A percentile compares a stretch with the other conserved stretches of the same genome.
Evolutionary conservation across 768 basidiomycete species (phyloP).

Genomic region (Suillus paluster): DNA sequence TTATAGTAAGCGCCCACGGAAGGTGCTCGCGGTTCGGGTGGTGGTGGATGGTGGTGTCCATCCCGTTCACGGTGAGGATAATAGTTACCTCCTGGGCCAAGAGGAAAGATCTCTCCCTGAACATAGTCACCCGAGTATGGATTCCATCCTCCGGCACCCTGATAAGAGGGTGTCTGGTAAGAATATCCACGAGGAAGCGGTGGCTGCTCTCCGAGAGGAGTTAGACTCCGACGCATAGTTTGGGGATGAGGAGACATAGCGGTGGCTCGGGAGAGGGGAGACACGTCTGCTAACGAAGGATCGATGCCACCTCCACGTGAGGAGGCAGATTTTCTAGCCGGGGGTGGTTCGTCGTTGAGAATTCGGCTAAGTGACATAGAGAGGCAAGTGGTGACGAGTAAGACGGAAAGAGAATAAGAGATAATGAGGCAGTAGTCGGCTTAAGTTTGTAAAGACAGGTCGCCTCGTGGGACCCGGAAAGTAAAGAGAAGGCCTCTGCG

Average conservation of each 20-base stretch:
- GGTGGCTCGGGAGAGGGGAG: conserved; percentile 22
- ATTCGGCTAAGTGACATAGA: conserved; percentile 80
- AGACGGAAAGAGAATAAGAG: conserved; percentile 9
- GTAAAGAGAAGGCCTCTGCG: conserved; percentile 11
- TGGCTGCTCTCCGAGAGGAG: conserved; percentile 34
- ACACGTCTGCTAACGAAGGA: conserved; percentile 25
- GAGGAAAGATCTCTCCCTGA: conserved; percentile 42
- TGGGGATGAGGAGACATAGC: conserved; percentile 22
- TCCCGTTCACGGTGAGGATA: conserved; percentile 35
- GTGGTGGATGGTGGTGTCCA: conserved; percentile 15
- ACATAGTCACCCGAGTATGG: conserved; percentile 41
- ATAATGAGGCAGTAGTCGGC: conserved; percentile 18
- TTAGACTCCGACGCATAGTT: conserved; percentile 33
- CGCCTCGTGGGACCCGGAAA: conserved; percentile 42
- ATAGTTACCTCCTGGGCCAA: conserved; percentile 41
- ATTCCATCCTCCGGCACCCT: conserved; percentile 45
- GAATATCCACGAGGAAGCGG: conserved; percentile 37
- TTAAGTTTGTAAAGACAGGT: conserved; percentile 14
- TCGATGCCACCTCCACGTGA: conserved; percentile 27
- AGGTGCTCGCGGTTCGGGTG: conserved; percentile 24
- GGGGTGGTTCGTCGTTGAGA: conserved; percentile 73
- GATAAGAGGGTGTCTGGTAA: conserved; percentile 44
- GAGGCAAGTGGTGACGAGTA: conserved; percentile 10
- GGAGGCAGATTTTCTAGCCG: conserved; percentile 34
- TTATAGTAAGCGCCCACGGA: conserved; percentile 32